Evolutionary conservation across 768 basidiomycete species (phyloP), one percentile per base, ranked within the genome.

Genomic region (Fomitopsis serialis): DNA sequence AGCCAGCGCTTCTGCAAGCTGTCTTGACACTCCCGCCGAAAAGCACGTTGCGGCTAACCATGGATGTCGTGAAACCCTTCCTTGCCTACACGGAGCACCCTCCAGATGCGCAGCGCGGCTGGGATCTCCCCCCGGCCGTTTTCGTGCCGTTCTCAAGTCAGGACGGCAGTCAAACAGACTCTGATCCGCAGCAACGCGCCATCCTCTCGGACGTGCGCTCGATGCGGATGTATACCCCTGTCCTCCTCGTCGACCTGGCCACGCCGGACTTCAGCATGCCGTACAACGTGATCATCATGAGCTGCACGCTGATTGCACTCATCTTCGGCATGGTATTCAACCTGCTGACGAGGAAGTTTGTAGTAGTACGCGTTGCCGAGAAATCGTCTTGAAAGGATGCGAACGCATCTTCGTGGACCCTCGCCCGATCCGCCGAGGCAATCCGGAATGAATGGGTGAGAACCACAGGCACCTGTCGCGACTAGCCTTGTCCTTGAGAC

Each of bases 251-350:
- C 43, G 92, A 95, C 67, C 79, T 97, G n/a, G 88, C 96, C n/a
- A 93, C 92, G 34, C 97, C 96, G 0, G 97, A 98, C 68, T 98
- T 98, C 67, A 94, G 91, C 68, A 98, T 98, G 97, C 97, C 97
- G 1, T 98, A 98, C 74, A 99, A 98, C 72, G 96, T 98, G 45
- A 98, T 98, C 70, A 98, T 98, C 63, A 88, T 98, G 75, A 93
- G 82, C 54, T 92, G 88, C 65, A 93, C 92, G 10, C 73, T 98
- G 40, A 79, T 97, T 49, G 93, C 95, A 44, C 82, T 97, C 58
- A 84, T 95, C 51, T 98, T 99, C 69, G 97, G 96, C 53, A 90
- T 84, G 62, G 70, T 96, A 44, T 93, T 98, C 71, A 98, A 98
- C 63, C 66, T 85, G 46, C 70, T 98, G 68, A 90, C 90, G 44